Conservation (phyloP, 2,329 filamentous ascomycete genomes). For the Lachnellula hyalina region DNA sequence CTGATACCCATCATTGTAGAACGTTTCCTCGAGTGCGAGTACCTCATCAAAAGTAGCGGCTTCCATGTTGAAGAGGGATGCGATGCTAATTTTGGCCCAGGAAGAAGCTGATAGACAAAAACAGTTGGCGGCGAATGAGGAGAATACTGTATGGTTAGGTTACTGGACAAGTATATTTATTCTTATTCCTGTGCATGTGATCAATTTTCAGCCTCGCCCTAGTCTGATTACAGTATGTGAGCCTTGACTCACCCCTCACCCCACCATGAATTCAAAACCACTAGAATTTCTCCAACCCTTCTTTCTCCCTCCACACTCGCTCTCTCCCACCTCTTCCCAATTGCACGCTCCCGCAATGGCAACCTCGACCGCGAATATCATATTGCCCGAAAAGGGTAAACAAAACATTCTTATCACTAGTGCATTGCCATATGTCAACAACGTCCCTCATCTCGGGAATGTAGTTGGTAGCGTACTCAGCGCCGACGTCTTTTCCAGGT, state of each 20-base stretch:
- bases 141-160: too few relatives aligned
- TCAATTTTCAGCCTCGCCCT: neutral
- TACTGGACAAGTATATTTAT: too few relatives aligned
- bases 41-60: slow-evolving; percentile 35
- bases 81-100: neutral
- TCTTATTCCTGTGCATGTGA: neutral
- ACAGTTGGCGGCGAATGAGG: neutral
- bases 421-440: slow-evolving; percentile 80
- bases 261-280: neutral
- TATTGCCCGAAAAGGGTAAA: slow-evolving; percentile 66
- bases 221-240: too few relatives aligned
- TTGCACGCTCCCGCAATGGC: neutral
- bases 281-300: slow-evolving; percentile 6
- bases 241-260: neutral
- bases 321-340: neutral
- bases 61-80: slow-evolving; percentile 17
- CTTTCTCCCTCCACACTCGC: neutral
- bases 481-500: slow-evolving; percentile 80
- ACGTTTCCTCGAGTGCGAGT: slow-evolving; percentile 58
- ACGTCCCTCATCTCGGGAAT: slow-evolving; percentile 81
- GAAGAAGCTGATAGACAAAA: neutral
- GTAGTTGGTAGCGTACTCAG: slow-evolving; percentile 82
- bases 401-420: slow-evolving; percentile 87
- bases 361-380: slow-evolving; percentile 32
- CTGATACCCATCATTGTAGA: slow-evolving; percentile 77